Base-by-base conservation (phyloP, 2,329 filamentous ascomycete species). In the Graphiopsis chlorocephala region DNA sequence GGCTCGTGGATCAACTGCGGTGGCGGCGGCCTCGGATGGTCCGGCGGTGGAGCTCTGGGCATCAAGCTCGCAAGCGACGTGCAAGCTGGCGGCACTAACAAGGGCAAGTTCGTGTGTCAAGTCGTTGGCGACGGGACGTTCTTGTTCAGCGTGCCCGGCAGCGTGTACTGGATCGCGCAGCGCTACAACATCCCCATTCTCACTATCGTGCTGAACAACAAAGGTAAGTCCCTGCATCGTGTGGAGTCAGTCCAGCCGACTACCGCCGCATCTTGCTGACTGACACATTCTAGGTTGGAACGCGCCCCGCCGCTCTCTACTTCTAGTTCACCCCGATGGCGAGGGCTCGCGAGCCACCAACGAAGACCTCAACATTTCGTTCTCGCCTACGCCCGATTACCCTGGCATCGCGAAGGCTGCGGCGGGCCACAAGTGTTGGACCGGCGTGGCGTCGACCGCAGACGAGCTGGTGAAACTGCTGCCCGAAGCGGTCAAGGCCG, bases 1-100 rank as follows among this genome's bases (percentile, higher is more conserved):
- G 90, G 90, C 0, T 87, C 86, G 0, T 93, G 89, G 89, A 86
- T 94, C 72, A 93, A 93, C 75, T 93, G 90, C 73, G 91, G 91
- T 1, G 91, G 89, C 0, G 91, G 90, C 15, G 91, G 91, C 2
- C 85, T 94, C 0, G 91, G 91, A 1, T 94, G 91, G 91, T 90
- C 87, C 12, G 91, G 90, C 15, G 91, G 91, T 15, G 91, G 73
- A 17, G 88, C 89, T 0, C 76, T 94, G 3, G 91, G 91, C 2
- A 88, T 93, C 72, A 93, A 93, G 74, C 83, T 94, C 8, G 91
- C 90, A 0, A 82, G 83, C 0, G 84, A 88, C 58, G 75, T 76
- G 2, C 76, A 82, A 66, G 78, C 82, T 38, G 81, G 83, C 8
- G 82, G 80, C 0, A 73, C 69, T 1, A 78, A 78, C 50, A 83